These are phyloP conservation scores for Cnidoscolus chayamansa DNA, from an alignment of 441 rosid species.

Conservation along the genomic window DNA sequence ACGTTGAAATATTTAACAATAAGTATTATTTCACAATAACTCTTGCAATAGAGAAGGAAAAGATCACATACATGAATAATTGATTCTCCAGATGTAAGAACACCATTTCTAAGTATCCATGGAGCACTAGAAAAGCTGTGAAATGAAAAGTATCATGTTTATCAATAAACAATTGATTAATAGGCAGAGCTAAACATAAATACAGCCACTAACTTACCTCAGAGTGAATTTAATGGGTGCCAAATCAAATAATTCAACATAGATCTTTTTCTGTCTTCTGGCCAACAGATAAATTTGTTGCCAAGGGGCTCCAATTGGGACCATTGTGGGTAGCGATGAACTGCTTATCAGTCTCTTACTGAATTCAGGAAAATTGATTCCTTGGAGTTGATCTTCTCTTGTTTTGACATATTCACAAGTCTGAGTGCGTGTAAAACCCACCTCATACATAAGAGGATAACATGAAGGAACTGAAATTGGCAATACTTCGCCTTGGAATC, in stretches of 20 bases:
- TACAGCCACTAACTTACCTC: slow-evolving; percentile 44
- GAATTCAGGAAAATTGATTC: slow-evolving; percentile 34
- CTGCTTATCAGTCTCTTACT: slow-evolving; percentile 39
- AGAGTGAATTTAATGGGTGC: slow-evolving; percentile 76
- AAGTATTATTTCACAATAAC: neutral
- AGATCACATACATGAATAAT: slow-evolving; percentile 74
- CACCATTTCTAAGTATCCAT: slow-evolving; percentile 81
- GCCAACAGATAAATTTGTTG: slow-evolving; percentile 79
- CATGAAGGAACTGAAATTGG: slow-evolving; percentile 53
- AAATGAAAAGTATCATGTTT: slow-evolving; percentile 24
- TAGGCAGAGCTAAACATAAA: slow-evolving; percentile 14
- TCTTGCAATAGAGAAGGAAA: slow-evolving; percentile 8
- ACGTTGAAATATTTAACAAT: neutral
- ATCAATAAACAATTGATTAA: slow-evolving; percentile 27
- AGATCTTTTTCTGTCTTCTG: slow-evolving; percentile 79
- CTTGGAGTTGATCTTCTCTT: slow-evolving; percentile 36
- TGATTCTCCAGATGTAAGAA: slow-evolving; percentile 74
- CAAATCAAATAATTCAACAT: slow-evolving; percentile 78
- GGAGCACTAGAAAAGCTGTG: slow-evolving; percentile 97
- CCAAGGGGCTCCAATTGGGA: slow-evolving; percentile 99
- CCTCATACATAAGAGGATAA: slow-evolving; percentile 39
- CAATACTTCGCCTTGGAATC: slow-evolving; percentile 52
- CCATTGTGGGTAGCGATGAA: slow-evolving; percentile 54
- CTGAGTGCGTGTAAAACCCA: slow-evolving; percentile 29
- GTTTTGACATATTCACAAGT: slow-evolving; percentile 32